Conservation (phyloP, 1,139 yeast species). For the Kodamaea ohmeri region DNA sequence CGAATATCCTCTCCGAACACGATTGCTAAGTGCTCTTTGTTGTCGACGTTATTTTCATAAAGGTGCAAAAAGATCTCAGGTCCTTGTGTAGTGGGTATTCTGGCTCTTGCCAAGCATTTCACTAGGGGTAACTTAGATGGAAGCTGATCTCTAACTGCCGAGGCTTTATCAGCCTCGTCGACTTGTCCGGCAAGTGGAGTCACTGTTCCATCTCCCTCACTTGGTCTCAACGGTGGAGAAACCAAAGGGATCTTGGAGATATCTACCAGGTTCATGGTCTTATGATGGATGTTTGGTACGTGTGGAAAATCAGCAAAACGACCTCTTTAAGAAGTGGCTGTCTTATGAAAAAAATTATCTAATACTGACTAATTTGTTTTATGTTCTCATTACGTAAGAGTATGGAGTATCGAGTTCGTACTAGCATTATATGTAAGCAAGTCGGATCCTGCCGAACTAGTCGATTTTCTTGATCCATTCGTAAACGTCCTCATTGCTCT, state of each 20-base stretch:
- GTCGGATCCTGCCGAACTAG: conserved; percentile 6
- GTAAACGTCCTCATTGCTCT: conserved; percentile 49
- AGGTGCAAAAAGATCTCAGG: conserved; percentile 91
- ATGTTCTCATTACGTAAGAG: background rate
- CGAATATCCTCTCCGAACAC: conserved; percentile 93
- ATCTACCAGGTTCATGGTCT: conserved; percentile 9
- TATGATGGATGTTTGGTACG: background rate
- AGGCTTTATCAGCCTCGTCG: conserved; percentile 12
- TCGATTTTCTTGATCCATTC: conserved; percentile 46
- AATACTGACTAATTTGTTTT: conserved; percentile 8
- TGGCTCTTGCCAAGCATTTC: conserved; percentile 86
- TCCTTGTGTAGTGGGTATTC: conserved; percentile 90
- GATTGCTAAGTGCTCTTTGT: conserved; percentile 93
- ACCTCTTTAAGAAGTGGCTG: background rate
- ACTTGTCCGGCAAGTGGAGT: background rate
- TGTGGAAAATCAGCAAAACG: background rate
- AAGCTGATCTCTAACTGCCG: conserved; percentile 21
- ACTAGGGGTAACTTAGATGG: conserved; percentile 57
- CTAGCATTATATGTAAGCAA: background rate
- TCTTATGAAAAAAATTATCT: conserved; percentile 4
- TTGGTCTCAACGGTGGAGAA: conserved; percentile 38
- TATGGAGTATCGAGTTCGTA: no score
- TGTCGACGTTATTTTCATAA: conserved; percentile 80
- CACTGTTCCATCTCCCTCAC: conserved; percentile 11
- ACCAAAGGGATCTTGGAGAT: conserved; percentile 31